These are phyloP conservation scores for Skeletonema tropicum DNA, from an alignment of 108 stramenopile genomes.

Conservation along the genomic window DNA sequence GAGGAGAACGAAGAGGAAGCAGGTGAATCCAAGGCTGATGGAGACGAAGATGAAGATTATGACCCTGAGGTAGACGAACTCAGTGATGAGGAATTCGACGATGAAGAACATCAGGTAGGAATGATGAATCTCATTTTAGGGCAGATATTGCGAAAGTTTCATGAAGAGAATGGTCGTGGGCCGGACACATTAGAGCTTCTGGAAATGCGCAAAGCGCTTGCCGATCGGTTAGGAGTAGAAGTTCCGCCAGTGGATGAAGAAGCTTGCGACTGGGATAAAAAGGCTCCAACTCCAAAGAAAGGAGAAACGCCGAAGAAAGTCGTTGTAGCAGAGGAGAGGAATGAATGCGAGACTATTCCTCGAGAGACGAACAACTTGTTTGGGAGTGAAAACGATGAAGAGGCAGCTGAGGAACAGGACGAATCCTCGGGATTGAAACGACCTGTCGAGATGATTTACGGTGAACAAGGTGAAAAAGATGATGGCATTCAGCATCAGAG, in stretches of 20 bases:
- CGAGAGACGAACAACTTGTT: not conserved
- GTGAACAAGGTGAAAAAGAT: conserved; percentile 2
- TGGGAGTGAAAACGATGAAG: conserved; percentile 13
- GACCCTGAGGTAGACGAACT: conserved; percentile 39
- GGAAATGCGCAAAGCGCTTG: conserved; percentile 74
- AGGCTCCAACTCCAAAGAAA: conserved; percentile 26
- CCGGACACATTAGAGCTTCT: conserved; percentile 80
- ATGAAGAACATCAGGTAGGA: conserved; percentile 56
- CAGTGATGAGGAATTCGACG: conserved; percentile 64
- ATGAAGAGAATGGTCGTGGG: conserved; percentile 84
- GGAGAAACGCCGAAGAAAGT: conserved; percentile 32
- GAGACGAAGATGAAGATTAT: conserved; percentile 48
- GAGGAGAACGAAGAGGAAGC: conserved; percentile 62
- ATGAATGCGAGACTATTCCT: conserved; percentile 33
- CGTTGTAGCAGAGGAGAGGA: conserved; percentile 44
- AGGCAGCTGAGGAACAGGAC: conserved; percentile 1
- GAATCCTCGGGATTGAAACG: not conserved
- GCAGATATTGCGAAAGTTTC: conserved; percentile 76
- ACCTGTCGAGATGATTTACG: conserved; percentile 12
- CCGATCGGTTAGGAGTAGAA: conserved; percentile 74
- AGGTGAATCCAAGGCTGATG: conserved; percentile 9
- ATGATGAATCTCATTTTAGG: conserved; percentile 88
- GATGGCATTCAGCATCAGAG: not conserved
- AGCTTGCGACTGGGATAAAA: conserved; percentile 53
- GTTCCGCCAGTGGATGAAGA: conserved; percentile 60